Base-by-base conservation (phyloP, 2,329 filamentous ascomycete genomes). In the Balansia obtecta region DNA sequence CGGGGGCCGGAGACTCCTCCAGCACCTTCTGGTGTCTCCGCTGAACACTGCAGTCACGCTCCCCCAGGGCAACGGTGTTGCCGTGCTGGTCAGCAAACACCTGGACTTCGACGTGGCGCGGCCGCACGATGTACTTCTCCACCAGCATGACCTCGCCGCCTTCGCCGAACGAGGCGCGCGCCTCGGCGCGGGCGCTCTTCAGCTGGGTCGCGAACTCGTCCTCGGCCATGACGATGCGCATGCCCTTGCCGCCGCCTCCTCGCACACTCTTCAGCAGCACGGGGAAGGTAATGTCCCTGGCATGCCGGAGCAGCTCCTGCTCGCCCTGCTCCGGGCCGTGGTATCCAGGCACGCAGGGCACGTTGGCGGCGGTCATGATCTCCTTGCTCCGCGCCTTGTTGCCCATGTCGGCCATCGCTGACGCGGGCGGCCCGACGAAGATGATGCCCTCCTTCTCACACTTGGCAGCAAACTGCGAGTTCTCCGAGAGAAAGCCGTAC, bases 401-500 rank as follows among this genome's bases (percentile, higher is more conserved):
- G 46, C 90, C 90, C 90, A 96, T 95, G 52, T 89, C 88, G 52
- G 85, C 73, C 62, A 86, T 89, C 57, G 90, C 90, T 48, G 80
- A 76, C 30, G 83, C 82, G 3, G 93, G 89, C 1, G 93, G 93
- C 0, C 93, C 93, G 60, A 98, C 94, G 64, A 98, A 98, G 50
- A 91, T 83, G 56, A 98, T 77, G 11, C 93, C 93, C 43, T 90
- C 90, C 59, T 93, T 83, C 59, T 86, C 85, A 65, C 91, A 97
- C 64, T 87, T 83, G 60, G 82, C 81, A 3, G 93, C 93, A 65
- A 98, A 98, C 6, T 76, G 80, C 8, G 91, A 83, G 67, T 98
- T 98, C 71, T 98, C 93, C 54, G 87, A 94, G 56, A 97, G 71
- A 63, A 95, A 98, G 42, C 93, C 93, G 71, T 98, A 98, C 22